Evolutionary conservation across 2,329 filamentous ascomycete species (phyloP), one percentile per base, ranked within the genome.

Genomic region (Penicillium sp.): DNA sequence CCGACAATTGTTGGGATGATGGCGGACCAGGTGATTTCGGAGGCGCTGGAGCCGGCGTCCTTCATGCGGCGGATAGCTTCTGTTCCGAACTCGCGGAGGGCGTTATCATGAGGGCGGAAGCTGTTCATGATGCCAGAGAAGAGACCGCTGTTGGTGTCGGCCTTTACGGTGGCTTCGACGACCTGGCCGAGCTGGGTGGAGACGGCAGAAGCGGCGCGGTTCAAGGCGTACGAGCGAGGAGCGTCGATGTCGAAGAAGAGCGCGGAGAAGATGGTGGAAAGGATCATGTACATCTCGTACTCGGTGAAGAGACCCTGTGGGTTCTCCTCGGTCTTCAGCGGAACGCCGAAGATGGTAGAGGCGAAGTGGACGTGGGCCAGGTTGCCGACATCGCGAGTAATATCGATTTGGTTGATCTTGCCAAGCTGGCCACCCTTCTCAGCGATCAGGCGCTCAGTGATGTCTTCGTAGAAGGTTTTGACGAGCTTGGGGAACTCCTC

Each of bases 1-100:
- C 86, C 83, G 4, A 81, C 82, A 0, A 86, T 84, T 0, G 86
- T 86, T 0, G 89, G 89, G 48, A 92, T 67, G 39, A 92, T 81
- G 68, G 90, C 86, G 25, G 82, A 82, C 84, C 86, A 90, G 0
- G 88, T 85, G 59, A 92, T 85, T 50, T 92, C 87, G 25, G 85
- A 80, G 3, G 81, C 76, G 51, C 78, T 83, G 57, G 90, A 70
- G 0, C 88, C 88, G 11, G 78, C 78, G 65, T 88, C 87, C 25
- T 86, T 75, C 41, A 92, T 75, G 0, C 81, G 81, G 67, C 87
- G 85, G 64, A 90, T 81, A 71, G 90, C 79, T 43, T 85, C 80
- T 19, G 81, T 79, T 2, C 90, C 90, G 58, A 89, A 90, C 3
- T 82, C 78, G 1, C 81, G 79, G 46, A 93, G 74, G 0, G 78